Evolutionary conservation across 192 early-diverging fungal species (phyloP).

Genomic region (Radiomyces spectabilis): DNA sequence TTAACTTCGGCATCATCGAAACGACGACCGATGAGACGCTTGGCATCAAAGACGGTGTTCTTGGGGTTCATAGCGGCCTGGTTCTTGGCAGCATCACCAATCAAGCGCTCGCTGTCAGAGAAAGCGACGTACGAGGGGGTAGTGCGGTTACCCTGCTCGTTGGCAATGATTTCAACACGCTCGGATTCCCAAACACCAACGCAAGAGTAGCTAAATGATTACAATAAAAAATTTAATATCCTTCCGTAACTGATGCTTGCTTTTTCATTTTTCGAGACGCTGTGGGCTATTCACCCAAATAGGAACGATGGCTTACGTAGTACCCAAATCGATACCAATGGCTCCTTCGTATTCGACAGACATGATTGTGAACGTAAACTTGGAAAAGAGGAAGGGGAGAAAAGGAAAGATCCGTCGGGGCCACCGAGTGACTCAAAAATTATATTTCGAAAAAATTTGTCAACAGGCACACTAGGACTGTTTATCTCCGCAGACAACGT

Average conservation of each 20-base stretch:
- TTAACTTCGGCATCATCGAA: conserved; percentile 80
- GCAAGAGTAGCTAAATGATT: conserved; percentile 80
- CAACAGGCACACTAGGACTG: too few species aligned
- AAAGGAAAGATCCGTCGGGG: too few species aligned
- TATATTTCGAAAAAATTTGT: too few species aligned
- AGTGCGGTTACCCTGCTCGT: conserved; percentile 87
- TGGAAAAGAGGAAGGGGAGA: too few species aligned
- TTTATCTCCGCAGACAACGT: too few species aligned
- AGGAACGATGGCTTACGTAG: conserved; percentile 69
- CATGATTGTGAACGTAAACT: too few species aligned
- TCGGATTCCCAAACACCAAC: conserved; percentile 86
- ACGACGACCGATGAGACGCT: conserved; percentile 85
- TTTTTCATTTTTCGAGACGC: too few species aligned
- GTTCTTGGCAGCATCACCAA: conserved; percentile 89
- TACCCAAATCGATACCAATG: conserved; percentile 37
- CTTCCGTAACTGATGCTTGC: too few species aligned
- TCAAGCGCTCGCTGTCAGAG: conserved; percentile 69
- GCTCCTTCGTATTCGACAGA: conserved; percentile 33
- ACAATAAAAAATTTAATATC: background rate
- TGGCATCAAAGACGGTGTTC: conserved; percentile 88
- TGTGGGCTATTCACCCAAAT: too few species aligned
- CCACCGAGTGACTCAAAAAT: too few species aligned
- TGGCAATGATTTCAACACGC: conserved; percentile 92
- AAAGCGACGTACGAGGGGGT: conserved; percentile 86
- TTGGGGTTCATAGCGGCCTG: conserved; percentile 86